Conservation (phyloP, 306 rosid genomes). For the Rosa chinensis region DNA sequence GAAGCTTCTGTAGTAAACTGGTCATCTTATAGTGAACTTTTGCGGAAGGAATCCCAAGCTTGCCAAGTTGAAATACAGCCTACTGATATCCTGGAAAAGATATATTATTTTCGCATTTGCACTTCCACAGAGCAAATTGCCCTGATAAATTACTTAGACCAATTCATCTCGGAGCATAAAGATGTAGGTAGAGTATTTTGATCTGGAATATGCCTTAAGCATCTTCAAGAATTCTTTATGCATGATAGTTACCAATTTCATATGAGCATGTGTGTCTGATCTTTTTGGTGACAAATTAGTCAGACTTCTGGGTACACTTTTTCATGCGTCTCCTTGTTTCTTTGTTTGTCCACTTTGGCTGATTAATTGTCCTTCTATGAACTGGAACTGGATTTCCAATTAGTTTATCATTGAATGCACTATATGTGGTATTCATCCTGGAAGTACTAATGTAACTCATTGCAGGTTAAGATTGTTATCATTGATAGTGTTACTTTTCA, state of each 20-base stretch:
- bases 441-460: conserved; percentile 4
- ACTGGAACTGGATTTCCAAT: not conserved
- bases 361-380: not conserved
- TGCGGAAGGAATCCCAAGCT: conserved; percentile 49
- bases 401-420: not conserved
- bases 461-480: conserved; percentile 79
- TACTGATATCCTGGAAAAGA: conserved; percentile 65
- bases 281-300: conserved; percentile 2
- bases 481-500: conserved; percentile 94
- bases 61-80: conserved; percentile 52
- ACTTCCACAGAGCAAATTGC: conserved; percentile 93
- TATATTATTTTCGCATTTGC: conserved; percentile 81
- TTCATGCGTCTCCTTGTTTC: not conserved
- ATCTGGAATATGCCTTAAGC: not conserved
- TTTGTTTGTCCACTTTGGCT: not conserved
- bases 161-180: conserved; percentile 75
- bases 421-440: not conserved
- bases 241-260: not conserved
- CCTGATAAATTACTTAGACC: conserved; percentile 75
- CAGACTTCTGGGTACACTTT: not conserved
- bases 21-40: conserved; percentile 50
- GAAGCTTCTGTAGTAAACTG: conserved; percentile 81
- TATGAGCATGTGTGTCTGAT: not conserved
- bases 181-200: conserved; percentile 58
- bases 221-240: not conserved